Base-by-base conservation (phyloP, 768 basidiomycete species). In the Termitomyces sp. region DNA sequence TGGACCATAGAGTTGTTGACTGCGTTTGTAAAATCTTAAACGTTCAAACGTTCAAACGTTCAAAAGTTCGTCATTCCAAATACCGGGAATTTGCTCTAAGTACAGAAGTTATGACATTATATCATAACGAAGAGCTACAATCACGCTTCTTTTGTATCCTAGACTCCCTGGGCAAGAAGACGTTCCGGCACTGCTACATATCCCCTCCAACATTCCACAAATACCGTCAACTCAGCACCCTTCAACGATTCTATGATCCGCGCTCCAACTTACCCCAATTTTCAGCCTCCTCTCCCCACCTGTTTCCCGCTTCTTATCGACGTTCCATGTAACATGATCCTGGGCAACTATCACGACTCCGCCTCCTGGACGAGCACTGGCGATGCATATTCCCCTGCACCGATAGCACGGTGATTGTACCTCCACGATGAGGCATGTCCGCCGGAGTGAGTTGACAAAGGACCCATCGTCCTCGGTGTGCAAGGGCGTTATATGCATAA, bases 211-310 rank as follows among this genome's bases (percentile, higher is more conserved):
- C 80, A 78, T 76, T 94, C 92, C 62, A 93, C 89, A 71, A 96
- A 93, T 64, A 90, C 92, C 57, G 90, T 91, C 63, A 96, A 70
- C 75, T 96, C 93, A 1, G 92, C 93, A 5, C 93, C 93, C n/a
- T n/a, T n/a, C n/a, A n/a, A n/a, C n/a, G n/a, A n/a, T n/a, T n/a
- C 70, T 96, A 73, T 96, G 94, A 66, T 96, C 94, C 53, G 89
- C 93, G 63, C 85, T 86, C 91, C 93, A 95, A 64, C 88, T 91
- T 5, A 93, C 77, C 11, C 83, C 83, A 45, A 88, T 70, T 74
- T 82, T 82, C 45, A 89, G 71, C 66, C 86, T 76, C 63, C 84
- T 74, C 65, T 81, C 79, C 1, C 85, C 84, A 14, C 63, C 70
- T 40, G 73, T 78, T 25, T 83, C 76, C 56, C 61, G 67, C 68